Conservation (phyloP, 2,329 filamentous ascomycete species). For the Aspergillus fijiensis region DNA sequence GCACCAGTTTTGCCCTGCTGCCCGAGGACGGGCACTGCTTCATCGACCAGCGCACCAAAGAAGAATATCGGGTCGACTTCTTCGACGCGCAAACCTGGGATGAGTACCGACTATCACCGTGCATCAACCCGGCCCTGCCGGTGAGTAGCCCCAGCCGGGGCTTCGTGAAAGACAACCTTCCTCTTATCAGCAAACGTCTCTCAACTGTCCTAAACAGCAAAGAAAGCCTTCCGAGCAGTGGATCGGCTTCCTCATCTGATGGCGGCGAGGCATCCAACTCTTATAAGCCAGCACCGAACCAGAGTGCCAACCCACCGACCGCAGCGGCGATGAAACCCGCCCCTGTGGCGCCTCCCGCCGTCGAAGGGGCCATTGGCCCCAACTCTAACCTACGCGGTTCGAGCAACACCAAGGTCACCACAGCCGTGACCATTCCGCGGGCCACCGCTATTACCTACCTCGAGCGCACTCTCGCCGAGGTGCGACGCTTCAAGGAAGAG, state of each 20-base stretch:
- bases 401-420: slow-evolving; percentile 26
- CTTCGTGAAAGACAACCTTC: slow-evolving; percentile 36
- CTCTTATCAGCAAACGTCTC: slow-evolving; percentile 41
- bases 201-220: slow-evolving; percentile 31
- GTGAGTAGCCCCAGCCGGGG: slow-evolving; percentile 34
- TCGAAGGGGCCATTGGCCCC: slow-evolving; percentile 31
- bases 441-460: slow-evolving; percentile 66
- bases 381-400: slow-evolving; percentile 26
- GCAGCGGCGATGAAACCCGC: neutral
- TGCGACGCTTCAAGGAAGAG: slow-evolving; percentile 73
- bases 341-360: slow-evolving; percentile 23
- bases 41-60: slow-evolving; percentile 75
- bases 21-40: slow-evolving; percentile 88
- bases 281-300: neutral
- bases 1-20: slow-evolving; percentile 80
- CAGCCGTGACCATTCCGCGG: slow-evolving; percentile 52
- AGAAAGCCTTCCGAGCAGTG: slow-evolving; percentile 12
- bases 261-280: slow-evolving; percentile 13
- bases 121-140: slow-evolving; percentile 67
- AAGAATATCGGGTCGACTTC: slow-evolving; percentile 81
- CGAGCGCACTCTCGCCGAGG: slow-evolving; percentile 67
- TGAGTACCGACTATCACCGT: slow-evolving; percentile 74
- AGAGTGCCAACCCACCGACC: slow-evolving; percentile 6
- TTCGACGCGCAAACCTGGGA: slow-evolving; percentile 79
- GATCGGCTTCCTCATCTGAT: slow-evolving; percentile 16